Base-by-base conservation (phyloP, 495 filamentous ascomycete genomes). In the Cryomyces minteri region DNA sequence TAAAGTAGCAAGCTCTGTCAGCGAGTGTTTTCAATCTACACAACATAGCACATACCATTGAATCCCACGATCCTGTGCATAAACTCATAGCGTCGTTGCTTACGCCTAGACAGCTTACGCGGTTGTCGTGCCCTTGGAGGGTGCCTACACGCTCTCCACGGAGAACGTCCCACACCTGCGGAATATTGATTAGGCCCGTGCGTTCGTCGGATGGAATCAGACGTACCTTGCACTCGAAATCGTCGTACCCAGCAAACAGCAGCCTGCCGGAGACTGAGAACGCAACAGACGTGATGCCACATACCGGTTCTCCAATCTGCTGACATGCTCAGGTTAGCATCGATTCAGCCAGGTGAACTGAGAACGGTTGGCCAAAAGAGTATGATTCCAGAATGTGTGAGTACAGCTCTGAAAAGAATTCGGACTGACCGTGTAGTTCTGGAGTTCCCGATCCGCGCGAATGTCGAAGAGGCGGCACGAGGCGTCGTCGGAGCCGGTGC, bases 11-110 rank as follows among this genome's bases (percentile, higher is more conserved):
- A 25, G 18, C 18, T 25, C 2, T 25, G 18, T 25, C 18, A 25
- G 18, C 18, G 18, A 25, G 18, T 25, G 18, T 25, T 25, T 25
- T 25, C 18, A 1, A 25, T 1, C 18, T 25, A 25, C 18, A 25
- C 18, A 25, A 25, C 18, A 25, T 1, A 25, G 18, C 18, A 73
- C 87, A 69, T 79, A 98, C 90, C 65, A 93, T 72, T 54, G 92
- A 94, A 67, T 98, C 90, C 90, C 90, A 98, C 54, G 90, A 98
- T 67, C 90, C 90, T 55, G 90, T 98, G 72, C 90, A 96, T 69
- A 98, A 72, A 68, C 90, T 96, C 70, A 96, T 94, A 45, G 86
- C 90, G 58, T 98, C 90, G 63, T 95, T 96, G 67, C 88, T 95
- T 57, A 98, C 90, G 48, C 90, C 90, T 51, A 98, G 66, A 58